Percentiles rank a stretch among this genome's conserved stretches.
These are phyloP conservation scores for Rosa rugosa DNA, from an alignment of 306 rosid genomes.

Conservation along the genomic window DNA sequence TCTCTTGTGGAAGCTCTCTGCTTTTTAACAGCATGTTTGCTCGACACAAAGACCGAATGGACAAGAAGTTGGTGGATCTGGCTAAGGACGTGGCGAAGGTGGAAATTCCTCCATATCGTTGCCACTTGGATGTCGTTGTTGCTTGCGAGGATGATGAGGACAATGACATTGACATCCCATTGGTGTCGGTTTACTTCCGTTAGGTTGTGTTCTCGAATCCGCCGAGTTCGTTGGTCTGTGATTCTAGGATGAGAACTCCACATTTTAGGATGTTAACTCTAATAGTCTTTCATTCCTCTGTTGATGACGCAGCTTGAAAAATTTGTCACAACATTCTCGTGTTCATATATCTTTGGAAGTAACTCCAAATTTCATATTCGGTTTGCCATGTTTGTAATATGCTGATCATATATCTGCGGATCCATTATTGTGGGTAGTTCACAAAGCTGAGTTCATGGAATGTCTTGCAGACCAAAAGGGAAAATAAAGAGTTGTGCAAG, in stretches of 20 bases:
- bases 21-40: conserved; percentile 78
- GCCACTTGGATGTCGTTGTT: conserved; percentile 79
- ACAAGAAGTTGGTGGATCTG: conserved; percentile 71
- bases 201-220: conserved; percentile 37
- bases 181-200: conserved; percentile 79
- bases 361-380: background rate
- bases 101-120: conserved; percentile 69
- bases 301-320: background rate
- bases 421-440: background rate
- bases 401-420: background rate
- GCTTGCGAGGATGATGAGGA: conserved; percentile 97
- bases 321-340: conserved; percentile 2
- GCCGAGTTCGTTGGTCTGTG: conserved; percentile 18
- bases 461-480: background rate
- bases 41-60: conserved; percentile 73
- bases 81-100: conserved; percentile 80
- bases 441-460: background rate
- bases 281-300: background rate
- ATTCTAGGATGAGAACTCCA: conserved; percentile 36
- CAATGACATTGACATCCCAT: conserved; percentile 88
- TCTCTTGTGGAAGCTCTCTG: conserved; percentile 78
- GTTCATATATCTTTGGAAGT: background rate
- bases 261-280: background rate
- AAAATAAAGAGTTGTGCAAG: background rate
- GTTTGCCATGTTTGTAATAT: background rate